Percentiles rank a stretch among this genome's conserved stretches.
phyloP scores from a whole-genome alignment of 345 rosid species.

The Pelargonium nanum region DNA sequence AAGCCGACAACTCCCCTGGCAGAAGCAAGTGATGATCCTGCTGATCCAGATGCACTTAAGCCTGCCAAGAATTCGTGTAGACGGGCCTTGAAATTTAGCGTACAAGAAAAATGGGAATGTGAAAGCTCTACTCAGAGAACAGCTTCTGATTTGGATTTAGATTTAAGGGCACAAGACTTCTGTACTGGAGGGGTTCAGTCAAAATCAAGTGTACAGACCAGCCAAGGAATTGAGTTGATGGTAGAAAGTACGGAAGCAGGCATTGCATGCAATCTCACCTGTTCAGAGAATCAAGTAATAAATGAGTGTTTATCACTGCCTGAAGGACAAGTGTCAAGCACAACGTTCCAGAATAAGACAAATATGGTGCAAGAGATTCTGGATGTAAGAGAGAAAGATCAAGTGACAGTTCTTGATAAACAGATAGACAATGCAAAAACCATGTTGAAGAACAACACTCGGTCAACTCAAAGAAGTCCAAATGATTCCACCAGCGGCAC shows the following conservation, averaged over 20 bases:
- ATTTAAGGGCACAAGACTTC: conserved; percentile 13
- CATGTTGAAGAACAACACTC: neutral
- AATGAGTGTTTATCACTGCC: conserved; percentile 13
- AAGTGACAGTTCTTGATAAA: neutral
- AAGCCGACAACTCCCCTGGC: conserved; percentile 19
- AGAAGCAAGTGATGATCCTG: conserved; percentile 24
- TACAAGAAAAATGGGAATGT: conserved; percentile 14
- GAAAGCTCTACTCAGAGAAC: conserved; percentile 13
- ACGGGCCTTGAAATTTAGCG: conserved; percentile 43
- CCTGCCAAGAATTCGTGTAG: conserved; percentile 39
- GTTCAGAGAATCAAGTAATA: conserved; percentile 11
- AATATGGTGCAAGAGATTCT: too few relatives aligned
- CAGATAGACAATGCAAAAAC: neutral
- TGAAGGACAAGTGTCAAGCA: too few relatives aligned
- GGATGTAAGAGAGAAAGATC: neutral
- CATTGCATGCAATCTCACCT: conserved; percentile 16
- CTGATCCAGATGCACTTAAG: conserved; percentile 14
- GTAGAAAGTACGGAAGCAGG: conserved; percentile 12
- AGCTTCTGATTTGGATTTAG: conserved; percentile 8
- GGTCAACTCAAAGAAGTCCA: neutral
- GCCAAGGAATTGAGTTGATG: conserved; percentile 27
- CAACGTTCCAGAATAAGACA: too few relatives aligned
- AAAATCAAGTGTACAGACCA: conserved; percentile 12
- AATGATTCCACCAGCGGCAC: conserved; percentile 1
- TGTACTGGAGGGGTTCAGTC: conserved; percentile 13